phyloP scores from a whole-genome alignment of 331 rosid genomes.

The Telfairia occidentalis region DNA sequence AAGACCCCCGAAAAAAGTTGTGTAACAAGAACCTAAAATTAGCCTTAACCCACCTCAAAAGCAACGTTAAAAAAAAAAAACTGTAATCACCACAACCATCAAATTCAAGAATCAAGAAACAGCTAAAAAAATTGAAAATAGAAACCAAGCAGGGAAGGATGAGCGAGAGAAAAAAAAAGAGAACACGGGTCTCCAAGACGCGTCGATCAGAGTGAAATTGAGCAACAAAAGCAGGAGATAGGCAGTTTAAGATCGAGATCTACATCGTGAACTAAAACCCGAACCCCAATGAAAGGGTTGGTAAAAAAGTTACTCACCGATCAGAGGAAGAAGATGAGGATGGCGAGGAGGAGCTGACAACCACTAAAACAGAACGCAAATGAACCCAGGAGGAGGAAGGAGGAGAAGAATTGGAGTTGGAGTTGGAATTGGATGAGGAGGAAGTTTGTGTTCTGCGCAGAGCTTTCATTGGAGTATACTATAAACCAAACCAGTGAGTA shows the following conservation, averaged over 20 bases:
- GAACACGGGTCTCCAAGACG: background rate
- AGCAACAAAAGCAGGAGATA: background rate
- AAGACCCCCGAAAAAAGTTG: background rate
- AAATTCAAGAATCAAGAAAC: background rate
- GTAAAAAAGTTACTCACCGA: conserved; percentile 70
- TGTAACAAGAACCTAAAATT: background rate
- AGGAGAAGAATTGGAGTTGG: conserved; percentile 45
- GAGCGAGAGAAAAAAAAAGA: background rate
- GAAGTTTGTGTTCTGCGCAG: conserved; percentile 79
- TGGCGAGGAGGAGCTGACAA: conserved; percentile 89
- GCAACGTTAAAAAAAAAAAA: background rate
- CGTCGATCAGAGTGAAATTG: background rate
- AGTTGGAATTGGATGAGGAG: conserved; percentile 30
- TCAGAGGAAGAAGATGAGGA: conserved; percentile 77
- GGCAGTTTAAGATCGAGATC: conserved; percentile 34
- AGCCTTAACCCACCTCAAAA: background rate
- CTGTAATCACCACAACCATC: background rate
- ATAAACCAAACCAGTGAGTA: background rate
- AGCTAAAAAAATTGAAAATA: background rate
- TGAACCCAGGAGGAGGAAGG: conserved; percentile 94
- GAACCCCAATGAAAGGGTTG: conserved; percentile 10
- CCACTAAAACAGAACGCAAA: conserved; percentile 93
- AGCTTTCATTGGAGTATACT: conserved; percentile 63
- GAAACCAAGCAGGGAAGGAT: background rate
- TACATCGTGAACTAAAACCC: conserved; percentile 30